These are phyloP conservation scores for Lasiodiplodia gonubiensis DNA, from an alignment of 2,329 filamentous ascomycete genomes.

Conservation along the genomic window DNA sequence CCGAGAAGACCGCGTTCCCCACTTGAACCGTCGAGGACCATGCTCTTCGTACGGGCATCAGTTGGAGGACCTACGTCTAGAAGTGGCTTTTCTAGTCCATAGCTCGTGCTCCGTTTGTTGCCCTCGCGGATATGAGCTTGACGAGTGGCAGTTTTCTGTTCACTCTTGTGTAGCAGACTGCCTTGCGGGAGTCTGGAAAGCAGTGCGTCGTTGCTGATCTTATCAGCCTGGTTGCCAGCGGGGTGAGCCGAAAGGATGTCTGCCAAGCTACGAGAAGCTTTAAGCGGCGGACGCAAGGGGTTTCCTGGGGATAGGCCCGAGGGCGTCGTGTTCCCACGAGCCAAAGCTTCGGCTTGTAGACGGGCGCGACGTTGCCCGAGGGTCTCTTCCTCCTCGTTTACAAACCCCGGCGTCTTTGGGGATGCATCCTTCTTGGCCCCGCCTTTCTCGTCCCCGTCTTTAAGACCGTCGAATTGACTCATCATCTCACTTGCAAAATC, in stretches of 20 bases:
- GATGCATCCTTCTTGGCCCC: conserved; percentile 31
- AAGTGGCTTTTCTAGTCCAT: conserved; percentile 39
- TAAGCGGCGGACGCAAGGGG: conserved; percentile 43
- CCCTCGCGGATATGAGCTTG: conserved; percentile 44
- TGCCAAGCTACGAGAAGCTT: conserved; percentile 62
- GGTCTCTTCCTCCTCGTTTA: conserved; percentile 70
- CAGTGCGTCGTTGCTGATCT: conserved; percentile 44
- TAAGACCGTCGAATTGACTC: conserved; percentile 45
- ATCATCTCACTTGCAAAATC: conserved; percentile 74
- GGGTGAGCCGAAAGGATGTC: conserved; percentile 66
- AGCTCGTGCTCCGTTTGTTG: conserved; percentile 41
- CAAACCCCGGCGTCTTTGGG: conserved; percentile 36
- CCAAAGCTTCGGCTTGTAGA: conserved; percentile 67
- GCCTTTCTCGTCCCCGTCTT: conserved; percentile 38
- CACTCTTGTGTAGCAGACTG: conserved; percentile 49
- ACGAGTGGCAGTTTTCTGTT: conserved; percentile 44
- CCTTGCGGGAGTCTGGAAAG: conserved; percentile 44
- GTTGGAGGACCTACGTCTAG: conserved; percentile 32
- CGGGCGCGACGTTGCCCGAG: conserved; percentile 77
- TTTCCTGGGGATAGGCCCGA: conserved; percentile 14
- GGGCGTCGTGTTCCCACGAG: conserved; percentile 47
- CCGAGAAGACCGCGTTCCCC: conserved; percentile 14
- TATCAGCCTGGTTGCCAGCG: conserved; percentile 42
- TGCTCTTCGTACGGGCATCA: conserved; percentile 12
- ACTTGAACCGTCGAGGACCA: conserved; percentile 14